These are phyloP conservation scores for Wakefieldia striispora DNA, from an alignment of 768 basidiomycete species.

Conservation along the genomic window DNA sequence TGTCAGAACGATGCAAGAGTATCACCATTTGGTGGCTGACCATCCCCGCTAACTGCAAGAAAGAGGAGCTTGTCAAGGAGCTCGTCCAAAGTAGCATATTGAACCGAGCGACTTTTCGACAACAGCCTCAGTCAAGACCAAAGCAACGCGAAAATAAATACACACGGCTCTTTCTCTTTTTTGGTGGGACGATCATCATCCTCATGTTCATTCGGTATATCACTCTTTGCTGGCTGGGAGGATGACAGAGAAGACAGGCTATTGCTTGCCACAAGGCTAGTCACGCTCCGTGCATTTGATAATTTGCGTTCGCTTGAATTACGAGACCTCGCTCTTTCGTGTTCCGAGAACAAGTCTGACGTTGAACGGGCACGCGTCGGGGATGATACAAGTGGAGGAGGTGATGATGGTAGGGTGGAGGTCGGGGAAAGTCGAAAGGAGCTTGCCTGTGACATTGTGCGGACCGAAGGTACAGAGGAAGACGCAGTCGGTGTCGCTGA, in stretches of 20 bases:
- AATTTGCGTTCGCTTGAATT: constrained; percentile 28
- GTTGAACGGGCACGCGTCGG: constrained; percentile 55
- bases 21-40: constrained; percentile 36
- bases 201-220: constrained; percentile 18
- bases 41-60: constrained; percentile 80
- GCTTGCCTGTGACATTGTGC: constrained; percentile 29
- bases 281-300: constrained; percentile 29
- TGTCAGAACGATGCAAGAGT: constrained; percentile 13
- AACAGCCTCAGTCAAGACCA: constrained; percentile 11
- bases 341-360: constrained; percentile 47
- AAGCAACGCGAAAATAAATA: constrained; percentile 6
- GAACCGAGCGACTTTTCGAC: constrained; percentile 48
- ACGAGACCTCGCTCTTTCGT: constrained; percentile 36
- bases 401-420: constrained; percentile 36
- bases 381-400: constrained; percentile 42
- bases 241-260: constrained; percentile 13
- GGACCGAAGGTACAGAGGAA: constrained; percentile 36
- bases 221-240: constrained; percentile 12
- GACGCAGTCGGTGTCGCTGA: constrained; percentile 54
- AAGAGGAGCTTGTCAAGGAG: constrained; percentile 81
- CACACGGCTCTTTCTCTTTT: constrained; percentile 55
- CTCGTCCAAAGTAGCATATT: constrained; percentile 77
- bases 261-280: constrained; percentile 22
- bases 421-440: constrained; percentile 31
- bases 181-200: constrained; percentile 24